Percentiles rank a stretch among this genome's conserved stretches.
These are phyloP conservation scores for Nothopassalora personata DNA, from an alignment of 2,329 filamentous ascomycete species.

Conservation along the genomic window DNA sequence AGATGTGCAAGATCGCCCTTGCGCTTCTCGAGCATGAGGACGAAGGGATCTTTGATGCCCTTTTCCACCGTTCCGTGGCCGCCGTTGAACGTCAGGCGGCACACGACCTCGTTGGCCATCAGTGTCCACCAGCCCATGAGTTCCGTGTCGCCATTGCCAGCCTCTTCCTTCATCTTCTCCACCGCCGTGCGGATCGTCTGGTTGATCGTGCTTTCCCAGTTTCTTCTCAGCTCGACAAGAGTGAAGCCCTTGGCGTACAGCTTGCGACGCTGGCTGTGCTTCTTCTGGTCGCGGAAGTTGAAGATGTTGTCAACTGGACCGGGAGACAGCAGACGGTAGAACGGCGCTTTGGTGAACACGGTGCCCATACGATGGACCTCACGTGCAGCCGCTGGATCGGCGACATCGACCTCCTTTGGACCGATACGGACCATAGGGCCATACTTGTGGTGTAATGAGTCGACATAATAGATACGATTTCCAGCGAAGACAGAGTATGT, in stretches of 20 bases:
- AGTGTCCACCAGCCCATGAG: conserved; percentile 36
- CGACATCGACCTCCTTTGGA: conserved; percentile 24
- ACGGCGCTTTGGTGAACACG: conserved; percentile 24
- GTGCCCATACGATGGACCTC: conserved; percentile 24
- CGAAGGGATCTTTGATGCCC: neutral
- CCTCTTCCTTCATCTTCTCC: conserved; percentile 28
- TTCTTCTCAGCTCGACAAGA: conserved; percentile 28
- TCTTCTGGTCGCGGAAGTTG: conserved; percentile 31
- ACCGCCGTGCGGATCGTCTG: conserved; percentile 30
- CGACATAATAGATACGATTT: conserved; percentile 33
- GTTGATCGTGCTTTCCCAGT: conserved; percentile 34
- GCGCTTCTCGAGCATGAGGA: neutral
- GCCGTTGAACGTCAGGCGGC: neutral
- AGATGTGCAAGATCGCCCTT: neutral
- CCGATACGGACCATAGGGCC: conserved; percentile 26
- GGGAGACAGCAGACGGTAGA: conserved; percentile 22
- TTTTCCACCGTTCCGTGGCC: neutral
- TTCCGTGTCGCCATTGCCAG: conserved; percentile 31
- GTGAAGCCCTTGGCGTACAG: conserved; percentile 33
- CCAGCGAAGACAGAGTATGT: neutral
- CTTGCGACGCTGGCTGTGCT: conserved; percentile 32
- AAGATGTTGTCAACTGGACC: conserved; percentile 28
- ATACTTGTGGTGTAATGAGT: conserved; percentile 32
- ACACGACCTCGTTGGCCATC: conserved; percentile 35
- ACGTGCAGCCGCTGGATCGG: conserved; percentile 24